These are phyloP conservation scores for Starmerella geochares DNA, from an alignment of 805 yeast species.

Conservation along the genomic window DNA sequence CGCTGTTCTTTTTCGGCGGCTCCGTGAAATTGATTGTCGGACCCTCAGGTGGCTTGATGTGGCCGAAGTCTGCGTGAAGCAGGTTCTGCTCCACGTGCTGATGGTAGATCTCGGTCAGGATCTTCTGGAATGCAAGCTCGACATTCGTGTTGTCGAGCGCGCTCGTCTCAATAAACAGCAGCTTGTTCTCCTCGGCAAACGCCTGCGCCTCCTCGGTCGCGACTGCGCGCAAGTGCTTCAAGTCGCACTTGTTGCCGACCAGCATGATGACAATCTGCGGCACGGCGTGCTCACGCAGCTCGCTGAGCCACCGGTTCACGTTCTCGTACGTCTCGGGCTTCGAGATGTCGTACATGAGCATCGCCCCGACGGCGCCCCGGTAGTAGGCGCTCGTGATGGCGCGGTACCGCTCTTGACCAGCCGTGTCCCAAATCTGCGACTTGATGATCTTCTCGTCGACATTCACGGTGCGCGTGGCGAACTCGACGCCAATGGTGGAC, in stretches of 20 bases:
- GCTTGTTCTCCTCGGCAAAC: conserved; percentile 70
- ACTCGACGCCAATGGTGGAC: conserved; percentile 95
- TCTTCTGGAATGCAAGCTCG: conserved; percentile 85
- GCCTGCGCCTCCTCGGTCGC: conserved; percentile 96
- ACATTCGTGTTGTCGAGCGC: conserved; percentile 92
- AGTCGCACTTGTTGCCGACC: conserved; percentile 94
- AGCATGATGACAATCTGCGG: conserved; percentile 91
- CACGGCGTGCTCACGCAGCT: conserved; percentile 92
- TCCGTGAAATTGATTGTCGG: conserved; percentile 90
- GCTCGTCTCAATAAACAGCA: conserved; percentile 90
- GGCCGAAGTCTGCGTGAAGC: conserved; percentile 65
- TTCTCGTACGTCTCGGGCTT: conserved; percentile 85
- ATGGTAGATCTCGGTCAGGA: conserved; percentile 88
- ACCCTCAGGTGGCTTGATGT: conserved; percentile 63
- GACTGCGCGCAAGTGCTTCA: conserved; percentile 87
- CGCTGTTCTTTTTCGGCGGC: conserved; percentile 59
- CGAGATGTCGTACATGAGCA: conserved; percentile 89
- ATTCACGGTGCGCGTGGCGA: conserved; percentile 90
- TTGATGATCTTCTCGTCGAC: conserved; percentile 93
- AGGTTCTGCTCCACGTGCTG: conserved; percentile 83
- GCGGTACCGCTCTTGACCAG: conserved; percentile 97
- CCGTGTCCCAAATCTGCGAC: conserved; percentile 98
- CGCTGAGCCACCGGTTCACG: conserved; percentile 86
- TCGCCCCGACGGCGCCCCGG: conserved; percentile 96
- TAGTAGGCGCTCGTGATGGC: conserved; percentile 96